Base-by-base conservation (phyloP, 2,329 filamentous ascomycete species). In the Lizonia empirigonia region DNA sequence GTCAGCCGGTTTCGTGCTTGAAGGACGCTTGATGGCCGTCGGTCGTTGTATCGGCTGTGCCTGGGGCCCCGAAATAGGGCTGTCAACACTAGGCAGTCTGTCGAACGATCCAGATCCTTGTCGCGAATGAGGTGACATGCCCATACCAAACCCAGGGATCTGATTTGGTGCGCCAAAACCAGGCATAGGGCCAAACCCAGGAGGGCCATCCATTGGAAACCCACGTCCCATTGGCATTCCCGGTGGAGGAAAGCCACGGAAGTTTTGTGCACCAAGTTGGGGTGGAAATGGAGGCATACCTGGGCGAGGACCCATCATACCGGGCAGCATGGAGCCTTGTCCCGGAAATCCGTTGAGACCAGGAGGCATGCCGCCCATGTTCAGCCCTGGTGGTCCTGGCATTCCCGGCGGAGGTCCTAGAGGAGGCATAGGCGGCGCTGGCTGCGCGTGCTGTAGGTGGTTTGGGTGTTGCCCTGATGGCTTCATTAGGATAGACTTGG, bases 21-120 rank as follows among this genome's bases (percentile, higher is more conserved):
- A 86, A 0, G 94, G 93, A 26, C 91, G 84, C 56, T 93, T 90
- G 57, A 97, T 97, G 1, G 93, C 93, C 19, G 89, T 85, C 20
- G 92, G 93, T 45, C 91, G 84, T 36, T 87, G 83, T 54, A 95
- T 93, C 1, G 90, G 89, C 56, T 91, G 87, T 26, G 86, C 80
- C 45, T 84, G 78, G 9, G 79, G 73, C 20, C 76, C 73, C 7
- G 55, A 63, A 44, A 70, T 70, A 24, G 80, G 76, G 13, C 78
- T 77, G 7, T 92, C 88, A 55, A 87, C 85, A 10, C 73, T 76
- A 16, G 79, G 77, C 4, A 63, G 40, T 57, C 79, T 79, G 41
- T 83, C 81, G 53, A 78, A 79, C 1, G 87, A 86, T 10, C 80
- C 80, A 5, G 91, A 96, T 9, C 84, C 81, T 61, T 95, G 90